Evolutionary conservation across 1,284 basidiomycete genomes (phyloP), one percentile per base, ranked within the genome.

Genomic region (Earliella scabrosa): DNA sequence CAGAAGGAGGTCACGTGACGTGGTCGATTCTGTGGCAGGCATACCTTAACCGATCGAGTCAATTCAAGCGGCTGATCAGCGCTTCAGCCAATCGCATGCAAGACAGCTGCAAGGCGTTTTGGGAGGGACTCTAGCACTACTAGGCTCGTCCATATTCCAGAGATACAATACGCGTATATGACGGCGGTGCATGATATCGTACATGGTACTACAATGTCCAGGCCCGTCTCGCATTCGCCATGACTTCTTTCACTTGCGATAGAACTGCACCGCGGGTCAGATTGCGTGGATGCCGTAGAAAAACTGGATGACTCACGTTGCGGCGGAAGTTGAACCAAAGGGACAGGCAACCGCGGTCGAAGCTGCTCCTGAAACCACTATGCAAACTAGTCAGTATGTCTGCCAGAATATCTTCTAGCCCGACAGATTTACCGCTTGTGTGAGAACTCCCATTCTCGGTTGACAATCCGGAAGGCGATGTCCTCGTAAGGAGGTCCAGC

Each of bases 401-500:
- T 57, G 55, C 27, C 54, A 58, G 34, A 41, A 38, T 29, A 58
- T 29, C 13, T 31, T 31, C 43, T 51, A 35, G n/a, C 11, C 35
- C 49, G 20, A 34, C 11, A 40, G 35, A 43, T 80, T 54, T 70
- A 92, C 91, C 92, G 84, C 76, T 95, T 96, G 68, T 99, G 97
- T 49, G 93, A 95, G 73, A 94, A 97, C 69, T 99, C 97, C 97
- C 97, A 99, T 73, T 97, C 95, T 53, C 93, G 84, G 67, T 98
- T 95, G 51, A 99, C 97, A 63, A 99, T 97, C 54, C 95, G 83
- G 79, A 99, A 99, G 16, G 96, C 97, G 61, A 99, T 95, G 69
- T 99, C 97, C 75, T 99, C 97, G 70, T 99, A 99, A 1, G 97
- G 97, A 46, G 97, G 97, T 16, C 97, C 97, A 16, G 97, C 95